phyloP scores from a whole-genome alignment of 768 basidiomycete genomes.

The Agaricus blazei region DNA sequence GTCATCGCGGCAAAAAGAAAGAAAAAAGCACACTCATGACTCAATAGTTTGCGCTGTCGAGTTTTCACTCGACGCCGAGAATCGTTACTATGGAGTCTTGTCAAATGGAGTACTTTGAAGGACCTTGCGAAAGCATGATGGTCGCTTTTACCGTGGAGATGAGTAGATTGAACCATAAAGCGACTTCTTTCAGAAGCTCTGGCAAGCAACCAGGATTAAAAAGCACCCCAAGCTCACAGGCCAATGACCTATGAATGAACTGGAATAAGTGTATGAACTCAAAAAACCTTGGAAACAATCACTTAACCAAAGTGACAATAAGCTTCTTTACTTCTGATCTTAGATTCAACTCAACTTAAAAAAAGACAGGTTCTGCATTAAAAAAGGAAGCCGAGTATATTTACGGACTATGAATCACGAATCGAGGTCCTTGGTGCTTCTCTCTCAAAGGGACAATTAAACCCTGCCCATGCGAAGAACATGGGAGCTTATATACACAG shows the following conservation, averaged over 20 bases:
- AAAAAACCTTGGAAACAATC: conserved; percentile 22
- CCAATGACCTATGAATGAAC: conserved; percentile 37
- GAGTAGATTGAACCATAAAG: conserved; percentile 55
- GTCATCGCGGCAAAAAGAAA: conserved; percentile 16
- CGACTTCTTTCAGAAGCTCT: conserved; percentile 44
- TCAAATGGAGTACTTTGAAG: conserved; percentile 6
- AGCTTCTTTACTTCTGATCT: too few relatives aligned
- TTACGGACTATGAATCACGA: too few relatives aligned
- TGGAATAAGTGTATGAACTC: conserved; percentile 35
- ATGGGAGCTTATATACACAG: conserved; percentile 42
- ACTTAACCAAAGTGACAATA: too few relatives aligned
- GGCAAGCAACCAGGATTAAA: conserved; percentile 1
- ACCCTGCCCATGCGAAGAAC: too few relatives aligned
- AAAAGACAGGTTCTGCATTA: too few relatives aligned
- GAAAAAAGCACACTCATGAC: background rate
- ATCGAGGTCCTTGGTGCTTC: too few relatives aligned
- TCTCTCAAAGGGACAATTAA: too few relatives aligned
- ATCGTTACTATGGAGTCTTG: conserved; percentile 39
- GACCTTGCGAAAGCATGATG: conserved; percentile 42
- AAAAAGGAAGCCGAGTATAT: too few relatives aligned
- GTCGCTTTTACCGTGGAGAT: conserved; percentile 67
- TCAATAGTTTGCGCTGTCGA: background rate
- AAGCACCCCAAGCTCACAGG: conserved; percentile 31
- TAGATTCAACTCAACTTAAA: too few relatives aligned
- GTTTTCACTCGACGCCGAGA: conserved; percentile 29